Evolutionary conservation across 2,329 filamentous ascomycete species (phyloP), one percentile per base, ranked within the genome.

Genomic region (Fusarium phyllophilum): DNA sequence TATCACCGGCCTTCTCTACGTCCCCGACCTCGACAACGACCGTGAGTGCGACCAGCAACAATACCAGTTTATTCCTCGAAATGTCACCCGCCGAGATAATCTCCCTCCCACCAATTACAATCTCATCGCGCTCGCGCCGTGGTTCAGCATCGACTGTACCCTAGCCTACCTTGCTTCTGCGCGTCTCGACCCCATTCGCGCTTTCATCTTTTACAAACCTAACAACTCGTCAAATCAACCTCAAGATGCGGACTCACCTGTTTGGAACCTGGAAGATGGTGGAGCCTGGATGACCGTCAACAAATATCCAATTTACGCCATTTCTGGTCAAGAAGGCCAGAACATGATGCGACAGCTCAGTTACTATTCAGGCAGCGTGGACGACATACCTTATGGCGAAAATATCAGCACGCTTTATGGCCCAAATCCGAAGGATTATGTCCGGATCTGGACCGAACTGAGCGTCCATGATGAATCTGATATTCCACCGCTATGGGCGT

Each of bases 51-150:
- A 86, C 79, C 84, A 89, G 22, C 82, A 88, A 52, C 90, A 92
- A 46, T 86, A 86, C 45, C 82, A 87, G n/a, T 90, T 92, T 75
- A 87, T 98, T 14, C 94, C 95, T 3, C 77, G 81, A 42, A 95
- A 96, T 81, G 94, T 91, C 62, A 97, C 94, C 18, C 90, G 92
- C 22, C 88, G 89, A 75, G 81, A 83, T n/a, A 88, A 96, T 77
- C 88, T 98, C 2, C 90, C 91, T 1, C 85, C 87, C 1, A 87
- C 88, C 55, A 90, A 93, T 74, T 94, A 94, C 81, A 90, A 92
- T 62, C 86, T 95, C 58, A 89, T 98, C 76, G 95, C 93, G 34
- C 84, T 98, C 60, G 95, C 94, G 31, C 96, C 96, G 34, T 98
- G 96, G 95, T 90, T 94, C 76, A 93, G 88, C 70, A 84, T 87